A percentile compares a stretch with the other conserved stretches of the same genome.
Conservation (phyloP, 768 basidiomycete genomes). For the Suillus paluster region DNA sequence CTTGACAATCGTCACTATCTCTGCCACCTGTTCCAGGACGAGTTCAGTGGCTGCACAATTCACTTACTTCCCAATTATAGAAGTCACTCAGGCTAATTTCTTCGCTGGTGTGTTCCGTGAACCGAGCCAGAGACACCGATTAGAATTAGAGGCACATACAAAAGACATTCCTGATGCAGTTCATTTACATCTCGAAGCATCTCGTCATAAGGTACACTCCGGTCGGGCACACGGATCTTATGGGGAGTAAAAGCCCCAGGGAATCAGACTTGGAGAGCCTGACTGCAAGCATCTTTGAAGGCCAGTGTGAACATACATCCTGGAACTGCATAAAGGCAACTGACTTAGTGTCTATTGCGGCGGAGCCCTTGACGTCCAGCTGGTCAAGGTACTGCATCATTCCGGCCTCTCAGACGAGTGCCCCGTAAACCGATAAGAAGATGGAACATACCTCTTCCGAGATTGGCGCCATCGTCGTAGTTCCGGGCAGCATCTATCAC, state of each 20-base stretch:
- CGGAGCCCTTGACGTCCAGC: conserved; percentile 34
- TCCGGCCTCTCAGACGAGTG: neutral
- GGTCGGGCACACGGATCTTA: conserved; percentile 37
- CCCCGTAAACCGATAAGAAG: neutral
- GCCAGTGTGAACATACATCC: neutral
- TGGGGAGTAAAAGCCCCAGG: conserved; percentile 39
- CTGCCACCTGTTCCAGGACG: conserved; percentile 20
- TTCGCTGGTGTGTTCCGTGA: conserved; percentile 9
- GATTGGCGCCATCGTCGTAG: conserved; percentile 4
- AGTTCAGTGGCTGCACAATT: neutral
- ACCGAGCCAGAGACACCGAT: neutral
- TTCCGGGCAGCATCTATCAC: neutral
- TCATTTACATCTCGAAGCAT: conserved; percentile 30
- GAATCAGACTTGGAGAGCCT: too few relatives aligned
- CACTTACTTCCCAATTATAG: conserved; percentile 17
- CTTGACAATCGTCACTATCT: conserved; percentile 32
- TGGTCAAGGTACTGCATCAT: conserved; percentile 28
- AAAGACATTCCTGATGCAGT: conserved; percentile 24
- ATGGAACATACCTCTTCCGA: conserved; percentile 6
- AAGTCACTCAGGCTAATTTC: conserved; percentile 24
- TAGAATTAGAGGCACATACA: conserved; percentile 10
- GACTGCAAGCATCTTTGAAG: too few relatives aligned
- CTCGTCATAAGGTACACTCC: conserved; percentile 20
- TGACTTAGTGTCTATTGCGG: conserved; percentile 44
- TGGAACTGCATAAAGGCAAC: conserved; percentile 19